Conservation (phyloP, 2,329 filamentous ascomycete genomes). For the Exophiala calicioides region DNA sequence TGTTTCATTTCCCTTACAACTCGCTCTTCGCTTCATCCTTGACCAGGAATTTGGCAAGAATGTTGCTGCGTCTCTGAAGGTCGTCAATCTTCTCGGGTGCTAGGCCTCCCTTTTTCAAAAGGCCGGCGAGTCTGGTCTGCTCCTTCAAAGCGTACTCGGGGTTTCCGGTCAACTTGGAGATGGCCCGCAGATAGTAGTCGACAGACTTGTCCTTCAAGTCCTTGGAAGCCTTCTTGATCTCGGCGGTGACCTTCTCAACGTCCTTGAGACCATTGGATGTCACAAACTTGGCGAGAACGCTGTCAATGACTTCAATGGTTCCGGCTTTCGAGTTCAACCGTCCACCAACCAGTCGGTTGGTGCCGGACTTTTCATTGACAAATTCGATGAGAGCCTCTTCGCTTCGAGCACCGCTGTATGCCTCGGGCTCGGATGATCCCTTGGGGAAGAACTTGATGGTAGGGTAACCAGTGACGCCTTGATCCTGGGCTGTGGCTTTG, state of each 20-base stretch:
- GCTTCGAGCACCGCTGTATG: conserved; percentile 73
- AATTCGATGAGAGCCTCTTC: conserved; percentile 77
- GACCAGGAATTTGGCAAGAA: conserved; percentile 75
- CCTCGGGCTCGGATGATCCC: conserved; percentile 69
- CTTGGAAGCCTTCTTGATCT: conserved; percentile 71
- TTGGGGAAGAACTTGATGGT: conserved; percentile 98
- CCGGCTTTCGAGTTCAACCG: conserved; percentile 76
- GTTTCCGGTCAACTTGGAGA: conserved; percentile 79
- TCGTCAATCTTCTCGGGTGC: conserved; percentile 87
- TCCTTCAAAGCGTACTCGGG: conserved; percentile 83
- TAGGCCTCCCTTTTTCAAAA: conserved; percentile 83
- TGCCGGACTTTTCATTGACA: conserved; percentile 86
- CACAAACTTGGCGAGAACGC: conserved; percentile 70
- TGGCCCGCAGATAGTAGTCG: conserved; percentile 90
- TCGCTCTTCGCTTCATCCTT: conserved; percentile 61
- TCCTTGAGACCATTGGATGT: conserved; percentile 53
- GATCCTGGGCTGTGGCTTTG: conserved; percentile 73
- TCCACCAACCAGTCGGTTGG: conserved; percentile 79
- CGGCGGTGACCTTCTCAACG: conserved; percentile 63
- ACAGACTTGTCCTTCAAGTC: conserved; percentile 77
- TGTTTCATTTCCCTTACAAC: too few relatives aligned
- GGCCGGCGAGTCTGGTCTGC: conserved; percentile 72
- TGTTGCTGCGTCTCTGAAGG: conserved; percentile 81
- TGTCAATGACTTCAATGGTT: conserved; percentile 76
- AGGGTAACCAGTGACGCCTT: conserved; percentile 83